A percentile compares a stretch with the other conserved stretches of the same genome.
Evolutionary conservation across 2,329 filamentous ascomycete genomes (phyloP).

Genomic region (Botrytis byssoidea): DNA sequence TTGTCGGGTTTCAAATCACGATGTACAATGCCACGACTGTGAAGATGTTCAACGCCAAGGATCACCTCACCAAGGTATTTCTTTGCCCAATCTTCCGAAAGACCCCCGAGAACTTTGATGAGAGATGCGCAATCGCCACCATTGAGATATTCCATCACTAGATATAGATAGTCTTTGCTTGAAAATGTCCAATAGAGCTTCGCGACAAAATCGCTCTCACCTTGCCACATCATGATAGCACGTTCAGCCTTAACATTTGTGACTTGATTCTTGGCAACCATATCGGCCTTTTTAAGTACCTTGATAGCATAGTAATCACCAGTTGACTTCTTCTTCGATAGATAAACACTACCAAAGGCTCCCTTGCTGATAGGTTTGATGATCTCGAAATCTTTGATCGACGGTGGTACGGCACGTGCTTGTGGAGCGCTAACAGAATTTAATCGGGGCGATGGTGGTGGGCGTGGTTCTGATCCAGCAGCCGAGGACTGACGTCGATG

Average conservation of each 20-base stretch:
- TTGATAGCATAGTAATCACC: conserved; percentile 99
- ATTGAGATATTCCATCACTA: conserved; percentile 99
- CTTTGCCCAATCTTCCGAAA: conserved; percentile 96
- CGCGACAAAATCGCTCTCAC: conserved; percentile 96
- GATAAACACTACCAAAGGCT: conserved; percentile 94
- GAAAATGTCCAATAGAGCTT: conserved; percentile 99
- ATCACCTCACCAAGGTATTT: conserved; percentile 97
- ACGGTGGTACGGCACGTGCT: conserved; percentile 84
- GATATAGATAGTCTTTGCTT: conserved; percentile 96
- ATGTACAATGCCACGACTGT: conserved; percentile 92
- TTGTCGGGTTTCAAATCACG: conserved; percentile 97
- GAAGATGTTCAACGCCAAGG: conserved; percentile 93
- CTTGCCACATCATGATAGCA: conserved; percentile 99
- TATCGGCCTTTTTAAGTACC: conserved; percentile 98
- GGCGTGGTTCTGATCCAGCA: conserved; percentile 66
- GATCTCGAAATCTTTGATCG: conserved; percentile 99
- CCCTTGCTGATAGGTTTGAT: conserved; percentile 99
- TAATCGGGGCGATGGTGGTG: conserved; percentile 79
- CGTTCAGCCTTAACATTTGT: conserved; percentile 98
- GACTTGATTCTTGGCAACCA: conserved; percentile 99
- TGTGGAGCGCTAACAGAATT: conserved; percentile 75
- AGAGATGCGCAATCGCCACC: conserved; percentile 95
- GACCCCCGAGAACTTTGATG: conserved; percentile 87
- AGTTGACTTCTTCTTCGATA: conserved; percentile 98
- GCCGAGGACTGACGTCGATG: conserved; percentile 91